Evolutionary conservation across 768 basidiomycete genomes (phyloP), one percentile per base, ranked within the genome.

Genomic region (Hortiboletus flavorubellus): DNA sequence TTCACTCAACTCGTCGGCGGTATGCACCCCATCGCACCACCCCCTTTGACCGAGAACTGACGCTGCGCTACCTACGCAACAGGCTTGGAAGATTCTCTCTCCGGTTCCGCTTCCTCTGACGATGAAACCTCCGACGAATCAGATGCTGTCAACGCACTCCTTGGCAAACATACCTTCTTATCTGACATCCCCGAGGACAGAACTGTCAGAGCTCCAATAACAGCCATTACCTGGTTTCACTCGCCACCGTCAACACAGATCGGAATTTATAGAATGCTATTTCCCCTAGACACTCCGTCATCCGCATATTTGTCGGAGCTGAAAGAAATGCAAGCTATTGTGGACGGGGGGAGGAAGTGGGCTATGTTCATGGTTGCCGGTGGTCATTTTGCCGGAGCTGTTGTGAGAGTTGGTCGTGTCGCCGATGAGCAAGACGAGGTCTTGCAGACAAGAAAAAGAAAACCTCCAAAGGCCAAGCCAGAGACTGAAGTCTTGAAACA

Each of bases 361-460:
- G 91, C 93, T 0, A 72, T 98, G 80, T 89, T 99, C 64, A 97
- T 98, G 93, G 85, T 89, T 39, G 97, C 97, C 0, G 95, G 97
- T 21, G 97, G 97, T 11, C 97, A 99, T 71, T 98, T 99, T 73
- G 97, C 97, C 14, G 97, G 96, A 26, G 88, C 93, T 53, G 78
- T 99, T 34, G 85, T 86, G 12, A 78, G 85, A 34, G 89, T 93
- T 29, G 82, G 85, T 71, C 72, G 76, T 56, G 56, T 79, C 54
- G 75, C 74, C 15, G 77, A 78, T 7, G 81, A 83, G 4, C 72
- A 72, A 49, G 66, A 64, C 38, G 60, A 59, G 29, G 63, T 71
- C 49, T 68, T 76, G 57, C 71, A 72, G 55, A 69, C 74, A 64
- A 62, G 76, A 69, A 83, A 76, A 60, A 79, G 79, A 65, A 88